Evolutionary conservation across 148 eudicot species (phyloP), one percentile per base, ranked within the genome.

Genomic region (Arctostaphylos glauca): DNA sequence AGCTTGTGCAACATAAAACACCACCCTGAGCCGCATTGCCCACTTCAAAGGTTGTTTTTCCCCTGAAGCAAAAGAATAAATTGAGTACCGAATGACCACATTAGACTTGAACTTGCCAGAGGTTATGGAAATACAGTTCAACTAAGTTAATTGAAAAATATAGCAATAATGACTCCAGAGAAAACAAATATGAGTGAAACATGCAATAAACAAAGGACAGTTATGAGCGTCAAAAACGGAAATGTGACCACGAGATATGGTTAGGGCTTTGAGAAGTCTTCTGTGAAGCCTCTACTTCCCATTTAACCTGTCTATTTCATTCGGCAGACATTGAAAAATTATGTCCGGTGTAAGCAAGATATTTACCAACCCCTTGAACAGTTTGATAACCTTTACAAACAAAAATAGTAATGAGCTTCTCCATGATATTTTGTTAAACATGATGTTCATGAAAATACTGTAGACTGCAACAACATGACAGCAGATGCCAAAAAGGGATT

Each of bases 11-110:
- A 93, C 89, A 85, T 88, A 85, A 23, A 89, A 80, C 48, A 85
- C 96, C 44, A 93, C 96, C 87, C 96, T 90, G 77, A 93, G 78
- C 77, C 96, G 86, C 93, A 93, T 91, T 47, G 94, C 92, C 94
- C 94, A 91, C 86, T 93, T 90, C 92, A 93, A 90, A 18, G 94
- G 93, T 52, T 91, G 93, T 76, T 91, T 70, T 82, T 93, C 94
- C 96, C 94, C 96, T 93, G 84, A 78, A n/a, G 14, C 83, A 83
- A 13, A 13, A 72, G 50, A 62, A 52, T 19, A 48, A 52, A n/a
- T 38, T 13, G 9, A 18, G 48, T 4, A 50, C 48, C 55, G 50
- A 44, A 25, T 2, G 2, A 50, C 13, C 46, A 76, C 12, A 16
- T 15, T 16, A 44, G n/a, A 14, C 16, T 64, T 66, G 74, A 47